phyloP scores from a whole-genome alignment of 2,329 filamentous ascomycete genomes.

The Fusarium cyanostomum region DNA sequence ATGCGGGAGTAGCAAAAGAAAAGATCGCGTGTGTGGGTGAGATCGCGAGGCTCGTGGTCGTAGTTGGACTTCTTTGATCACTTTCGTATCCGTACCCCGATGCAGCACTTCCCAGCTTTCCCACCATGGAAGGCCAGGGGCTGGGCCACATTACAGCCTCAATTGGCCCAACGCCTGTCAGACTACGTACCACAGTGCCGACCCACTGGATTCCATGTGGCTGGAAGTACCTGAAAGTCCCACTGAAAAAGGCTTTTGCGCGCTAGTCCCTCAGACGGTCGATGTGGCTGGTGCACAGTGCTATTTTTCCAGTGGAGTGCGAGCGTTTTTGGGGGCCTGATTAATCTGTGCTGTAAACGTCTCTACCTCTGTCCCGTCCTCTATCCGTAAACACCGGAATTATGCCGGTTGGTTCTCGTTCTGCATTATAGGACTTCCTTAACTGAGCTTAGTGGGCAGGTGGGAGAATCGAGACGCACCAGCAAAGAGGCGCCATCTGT shows the following conservation, averaged over 20 bases:
- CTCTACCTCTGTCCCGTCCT: not conserved
- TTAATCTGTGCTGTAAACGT: too few relatives aligned
- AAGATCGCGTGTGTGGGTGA: slow-evolving; percentile 14
- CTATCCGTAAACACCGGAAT: not conserved
- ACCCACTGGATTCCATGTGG: slow-evolving; percentile 33
- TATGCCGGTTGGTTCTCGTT: slow-evolving; percentile 2
- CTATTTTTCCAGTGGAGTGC: too few relatives aligned
- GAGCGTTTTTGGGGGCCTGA: slow-evolving; percentile 1
- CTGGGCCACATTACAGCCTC: slow-evolving; percentile 33
- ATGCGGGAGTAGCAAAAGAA: slow-evolving; percentile 5
- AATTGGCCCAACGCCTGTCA: slow-evolving; percentile 38
- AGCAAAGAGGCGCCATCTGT: not conserved
- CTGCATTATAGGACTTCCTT: not conserved
- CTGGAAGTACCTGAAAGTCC: slow-evolving; percentile 32
- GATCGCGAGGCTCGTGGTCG: slow-evolving; percentile 25
- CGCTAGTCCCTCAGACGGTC: slow-evolving; percentile 20
- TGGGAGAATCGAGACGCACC: too few relatives aligned
- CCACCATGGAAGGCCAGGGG: slow-evolving; percentile 32
- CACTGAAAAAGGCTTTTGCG: slow-evolving; percentile 28
- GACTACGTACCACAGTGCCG: slow-evolving; percentile 33
- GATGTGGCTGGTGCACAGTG: slow-evolving; percentile 40
- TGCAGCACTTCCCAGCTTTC: slow-evolving; percentile 36
- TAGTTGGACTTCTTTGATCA: slow-evolving; percentile 26
- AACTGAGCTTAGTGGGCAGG: too few relatives aligned
- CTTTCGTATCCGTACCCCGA: slow-evolving; percentile 14